Evolutionary conservation across 73 alveolate genomes (phyloP), one percentile per base, ranked within the genome.

Genomic region (Uronychia setigera): DNA sequence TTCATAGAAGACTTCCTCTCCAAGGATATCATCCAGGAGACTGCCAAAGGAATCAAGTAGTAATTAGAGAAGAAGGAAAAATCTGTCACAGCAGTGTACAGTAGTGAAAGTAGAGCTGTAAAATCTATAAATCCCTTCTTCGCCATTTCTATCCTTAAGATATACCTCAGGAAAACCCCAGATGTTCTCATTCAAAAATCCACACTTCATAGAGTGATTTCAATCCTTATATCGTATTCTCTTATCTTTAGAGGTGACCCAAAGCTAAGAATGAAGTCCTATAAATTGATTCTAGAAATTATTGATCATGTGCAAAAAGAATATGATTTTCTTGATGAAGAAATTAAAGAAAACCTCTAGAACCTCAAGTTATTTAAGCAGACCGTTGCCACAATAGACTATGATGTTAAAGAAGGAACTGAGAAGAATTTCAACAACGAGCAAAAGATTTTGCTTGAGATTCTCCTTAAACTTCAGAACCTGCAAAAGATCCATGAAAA

Each of bases 11-110:
- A 82, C 25, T 59, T 88, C 1, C 28, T 88, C 1, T 5, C 46
- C 74, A 91, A 88, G 13, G 94, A 82, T 0, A 81, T 88, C 31
- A 85, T 88, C 34, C 34, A 88, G 25, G 87, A 30, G 46, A 29
- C 85, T 25, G 28, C 35, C 26, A 33, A 31, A 13, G 76, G 74
- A 28, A 13, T 79, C 32, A 79, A 79, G 76, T 32, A 74, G 1
- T 34, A 57, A 14, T 33, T 79, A 26, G 85, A 79, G 33, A 32
- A 26, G n/a, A 59, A 59, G 35, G 85, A 27, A 5, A 82, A 34
- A 32, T 79, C 85, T 74, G 86, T 88, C 29, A 87, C 75, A 29
- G 81, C 35, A 33, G 81, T 9, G 60, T 88, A 78, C 46, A 88
- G 82, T 31, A 88, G 84, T 58, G 94, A 88, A 33, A 46, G 67